A percentile compares a stretch with the other conserved stretches of the same genome.
Conservation (phyloP, 495 filamentous ascomycete genomes). For the Aspergillus kassunensis region DNA sequence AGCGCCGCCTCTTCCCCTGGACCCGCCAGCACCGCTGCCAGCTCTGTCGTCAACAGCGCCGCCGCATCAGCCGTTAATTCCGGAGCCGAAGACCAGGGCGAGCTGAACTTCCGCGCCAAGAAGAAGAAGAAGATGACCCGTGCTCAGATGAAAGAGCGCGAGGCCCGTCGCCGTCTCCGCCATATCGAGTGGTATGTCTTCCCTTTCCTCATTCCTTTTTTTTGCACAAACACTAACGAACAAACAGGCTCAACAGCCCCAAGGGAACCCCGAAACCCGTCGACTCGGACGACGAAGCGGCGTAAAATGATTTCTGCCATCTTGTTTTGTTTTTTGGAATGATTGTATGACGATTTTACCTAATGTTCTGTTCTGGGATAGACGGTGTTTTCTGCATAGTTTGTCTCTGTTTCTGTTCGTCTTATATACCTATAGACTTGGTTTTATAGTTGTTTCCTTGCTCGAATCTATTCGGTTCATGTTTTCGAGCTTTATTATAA, state of each 20-base stretch:
- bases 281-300: slow-evolving; percentile 75
- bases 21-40: slow-evolving; percentile 49
- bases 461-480: too few relatives aligned
- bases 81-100: slow-evolving; percentile 72
- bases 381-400: slow-evolving; percentile 12
- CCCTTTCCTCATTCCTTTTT: neutral
- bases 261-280: slow-evolving; percentile 74
- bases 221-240: slow-evolving; percentile 22
- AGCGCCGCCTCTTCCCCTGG: slow-evolving; percentile 59
- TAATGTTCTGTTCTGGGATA: slow-evolving; percentile 9
- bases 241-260: slow-evolving; percentile 43
- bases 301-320: slow-evolving; percentile 1
- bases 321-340: neutral
- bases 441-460: neutral
- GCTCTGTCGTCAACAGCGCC: slow-evolving; percentile 53
- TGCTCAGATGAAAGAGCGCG: slow-evolving; percentile 89
- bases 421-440: slow-evolving; percentile 9
- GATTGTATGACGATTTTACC: slow-evolving; percentile 8
- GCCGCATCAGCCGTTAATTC: slow-evolving; percentile 74
- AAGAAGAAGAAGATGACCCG: slow-evolving; percentile 99
- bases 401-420: neutral
- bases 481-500: too few relatives aligned
- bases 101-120: slow-evolving; percentile 89
- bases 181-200: slow-evolving; percentile 79
- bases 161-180: slow-evolving; percentile 79